Evolutionary conservation across 768 basidiomycete species (phyloP), one percentile per base, ranked within the genome.

Genomic region (Mycena latifolia): DNA sequence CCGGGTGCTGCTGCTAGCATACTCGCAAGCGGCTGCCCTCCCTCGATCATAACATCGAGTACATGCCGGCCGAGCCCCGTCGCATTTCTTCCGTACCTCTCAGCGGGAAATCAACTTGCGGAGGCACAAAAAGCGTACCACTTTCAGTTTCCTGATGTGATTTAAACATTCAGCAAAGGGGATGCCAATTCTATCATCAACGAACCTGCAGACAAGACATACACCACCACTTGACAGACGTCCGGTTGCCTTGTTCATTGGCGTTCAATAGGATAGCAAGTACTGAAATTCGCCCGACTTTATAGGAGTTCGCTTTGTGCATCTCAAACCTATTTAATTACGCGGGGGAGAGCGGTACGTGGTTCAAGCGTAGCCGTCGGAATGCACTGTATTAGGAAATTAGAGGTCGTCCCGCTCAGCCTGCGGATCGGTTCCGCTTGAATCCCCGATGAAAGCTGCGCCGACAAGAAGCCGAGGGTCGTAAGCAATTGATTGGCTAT

Each of bases 11-110:
- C 82, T 81, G 1, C 78, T 76, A 18, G 31, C 12, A 64, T 86
- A 86, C 71, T 86, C 83, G 64, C 85, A 86, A 46, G 84, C 85
- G 4, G 79, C 80, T 7, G 62, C 70, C 20, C 81, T 74, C 28
- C 80, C 77, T 1, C 78, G 76, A 3, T 77, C 70, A 14, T 74
- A 61, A 64, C 85, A 86, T 52, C 79, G 81, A 9, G 76, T 73
- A 56, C 85, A 86, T 9, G 77, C 72, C 1, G 85, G 85, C 25
- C 78, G 74, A 1, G 51, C 64, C 9, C 84, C 82, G 63, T 86
- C 83, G 50, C 85, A 86, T 70, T 77, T 78, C 84, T 85, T 50
- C 11, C 33, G 20, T 28, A 6, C 35, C 25, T 5, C 37, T 56
- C 24, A 57, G 56, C n/a, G n/a, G 8, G 48, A 24, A 25, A 37